phyloP scores from a whole-genome alignment of 345 rosid genomes.

The Microcos paniculata region DNA sequence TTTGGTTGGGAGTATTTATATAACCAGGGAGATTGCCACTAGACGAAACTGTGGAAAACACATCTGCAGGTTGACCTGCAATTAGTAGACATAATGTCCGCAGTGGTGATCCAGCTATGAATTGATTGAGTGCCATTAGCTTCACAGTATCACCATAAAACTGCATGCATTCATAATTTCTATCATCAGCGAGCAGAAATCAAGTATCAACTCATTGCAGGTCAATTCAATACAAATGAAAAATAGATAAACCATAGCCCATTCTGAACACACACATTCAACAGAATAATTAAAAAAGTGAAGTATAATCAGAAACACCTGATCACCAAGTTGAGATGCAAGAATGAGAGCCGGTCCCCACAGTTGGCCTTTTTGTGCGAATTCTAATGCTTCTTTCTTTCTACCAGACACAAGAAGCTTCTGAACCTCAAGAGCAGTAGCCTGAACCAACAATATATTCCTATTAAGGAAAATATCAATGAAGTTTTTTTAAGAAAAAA shows the following conservation, averaged over 20 bases:
- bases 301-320: constrained; percentile 47
- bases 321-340: constrained; percentile 93
- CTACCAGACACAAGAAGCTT: constrained; percentile 93
- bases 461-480: constrained; percentile 8
- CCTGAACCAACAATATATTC: constrained; percentile 41
- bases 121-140: constrained; percentile 91
- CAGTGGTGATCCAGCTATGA: constrained; percentile 92
- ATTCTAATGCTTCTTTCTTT: constrained; percentile 76
- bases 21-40: constrained; percentile 27
- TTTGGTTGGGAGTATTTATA: constrained; percentile 38
- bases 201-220: background rate
- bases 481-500: background rate
- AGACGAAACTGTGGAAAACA: constrained; percentile 41
- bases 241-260: constrained; percentile 19
- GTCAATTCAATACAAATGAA: constrained; percentile 6
- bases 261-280: background rate
- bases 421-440: constrained; percentile 92
- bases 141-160: constrained; percentile 70
- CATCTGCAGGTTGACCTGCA: constrained; percentile 92
- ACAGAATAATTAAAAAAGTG: constrained; percentile 11
- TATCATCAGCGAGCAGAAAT: constrained; percentile 8
- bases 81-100: constrained; percentile 90
- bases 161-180: constrained; percentile 27
- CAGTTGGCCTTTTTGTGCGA: constrained; percentile 90
- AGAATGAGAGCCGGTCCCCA: constrained; percentile 99